phyloP scores from a whole-genome alignment of 2,329 filamentous ascomycete species.

The Elsinoe necatrix region DNA sequence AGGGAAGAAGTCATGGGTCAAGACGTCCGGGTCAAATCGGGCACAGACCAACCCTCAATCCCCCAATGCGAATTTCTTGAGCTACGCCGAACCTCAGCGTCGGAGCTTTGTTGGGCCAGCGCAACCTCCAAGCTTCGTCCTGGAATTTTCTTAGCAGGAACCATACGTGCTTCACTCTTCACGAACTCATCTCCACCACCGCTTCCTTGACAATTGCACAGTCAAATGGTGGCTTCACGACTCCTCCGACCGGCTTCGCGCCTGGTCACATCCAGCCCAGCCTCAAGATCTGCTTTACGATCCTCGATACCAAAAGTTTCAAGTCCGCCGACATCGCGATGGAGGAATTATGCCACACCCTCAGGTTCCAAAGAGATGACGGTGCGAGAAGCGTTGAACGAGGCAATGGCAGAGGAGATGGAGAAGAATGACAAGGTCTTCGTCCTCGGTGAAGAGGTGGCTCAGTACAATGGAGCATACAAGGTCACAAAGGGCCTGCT shows the following conservation, averaged over 20 bases:
- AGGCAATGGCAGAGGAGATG: conserved; percentile 95
- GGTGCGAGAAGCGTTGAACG: conserved; percentile 93
- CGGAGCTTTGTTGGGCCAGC: conserved; percentile 12
- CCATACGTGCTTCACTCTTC: neutral
- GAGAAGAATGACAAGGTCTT: conserved; percentile 93
- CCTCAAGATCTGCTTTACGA: conserved; percentile 46
- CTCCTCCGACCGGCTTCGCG: conserved; percentile 57
- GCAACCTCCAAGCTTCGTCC: conserved; percentile 6
- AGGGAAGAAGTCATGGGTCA: neutral
- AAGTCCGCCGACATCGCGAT: conserved; percentile 40
- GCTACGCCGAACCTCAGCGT: conserved; percentile 2
- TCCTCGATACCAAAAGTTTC: conserved; percentile 30
- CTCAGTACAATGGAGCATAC: conserved; percentile 99
- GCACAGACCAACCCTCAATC: neutral
- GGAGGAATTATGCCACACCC: conserved; percentile 49
- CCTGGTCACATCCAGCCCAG: conserved; percentile 48
- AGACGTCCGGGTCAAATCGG: too few species aligned
- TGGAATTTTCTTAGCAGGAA: neutral
- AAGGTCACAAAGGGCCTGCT: conserved; percentile 98
- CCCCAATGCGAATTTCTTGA: conserved; percentile 7
- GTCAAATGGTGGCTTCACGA: conserved; percentile 50
- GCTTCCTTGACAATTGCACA: neutral
- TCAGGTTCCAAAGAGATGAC: conserved; percentile 80
- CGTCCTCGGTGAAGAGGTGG: conserved; percentile 93
- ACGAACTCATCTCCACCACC: neutral